phyloP scores from a whole-genome alignment of 1,139 yeast species.

The Magnusiomyces magnusii region DNA sequence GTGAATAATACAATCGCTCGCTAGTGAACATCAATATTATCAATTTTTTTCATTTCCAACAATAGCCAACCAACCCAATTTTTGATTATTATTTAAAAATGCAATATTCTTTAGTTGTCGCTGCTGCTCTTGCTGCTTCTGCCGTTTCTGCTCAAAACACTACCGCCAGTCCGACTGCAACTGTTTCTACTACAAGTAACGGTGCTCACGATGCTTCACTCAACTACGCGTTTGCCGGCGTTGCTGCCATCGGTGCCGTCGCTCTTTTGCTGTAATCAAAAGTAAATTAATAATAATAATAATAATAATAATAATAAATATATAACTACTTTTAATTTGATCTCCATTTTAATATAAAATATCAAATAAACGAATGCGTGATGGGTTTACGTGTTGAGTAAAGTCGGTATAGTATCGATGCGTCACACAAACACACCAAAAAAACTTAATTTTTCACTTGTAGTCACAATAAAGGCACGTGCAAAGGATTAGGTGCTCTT shows the following conservation, averaged over 20 bases:
- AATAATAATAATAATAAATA: too few relatives aligned
- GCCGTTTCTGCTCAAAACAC: neutral
- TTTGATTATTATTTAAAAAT: too few relatives aligned
- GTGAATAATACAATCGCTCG: too few relatives aligned
- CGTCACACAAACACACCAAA: too few relatives aligned
- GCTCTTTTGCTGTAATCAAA: neutral
- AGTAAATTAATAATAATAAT: too few relatives aligned
- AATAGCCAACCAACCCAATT: neutral
- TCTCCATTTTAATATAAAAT: too few relatives aligned
- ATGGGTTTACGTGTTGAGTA: too few relatives aligned
- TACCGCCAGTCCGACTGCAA: neutral
- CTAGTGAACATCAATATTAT: too few relatives aligned
- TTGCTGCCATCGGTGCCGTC: neutral
- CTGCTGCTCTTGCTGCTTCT: neutral
- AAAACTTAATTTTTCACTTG: neutral
- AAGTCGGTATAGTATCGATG: too few relatives aligned
- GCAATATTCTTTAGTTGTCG: neutral
- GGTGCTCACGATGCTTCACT: neutral
- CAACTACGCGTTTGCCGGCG: neutral
- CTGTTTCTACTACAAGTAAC: neutral
- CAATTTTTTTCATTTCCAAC: too few relatives aligned
- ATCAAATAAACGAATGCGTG: too few relatives aligned
- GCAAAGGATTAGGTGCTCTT: neutral
- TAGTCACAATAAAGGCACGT: neutral
- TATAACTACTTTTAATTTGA: too few relatives aligned